Evolutionary conservation across 139 green algal genomes (phyloP).

Genomic region (Chlorella ohadii): DNA sequence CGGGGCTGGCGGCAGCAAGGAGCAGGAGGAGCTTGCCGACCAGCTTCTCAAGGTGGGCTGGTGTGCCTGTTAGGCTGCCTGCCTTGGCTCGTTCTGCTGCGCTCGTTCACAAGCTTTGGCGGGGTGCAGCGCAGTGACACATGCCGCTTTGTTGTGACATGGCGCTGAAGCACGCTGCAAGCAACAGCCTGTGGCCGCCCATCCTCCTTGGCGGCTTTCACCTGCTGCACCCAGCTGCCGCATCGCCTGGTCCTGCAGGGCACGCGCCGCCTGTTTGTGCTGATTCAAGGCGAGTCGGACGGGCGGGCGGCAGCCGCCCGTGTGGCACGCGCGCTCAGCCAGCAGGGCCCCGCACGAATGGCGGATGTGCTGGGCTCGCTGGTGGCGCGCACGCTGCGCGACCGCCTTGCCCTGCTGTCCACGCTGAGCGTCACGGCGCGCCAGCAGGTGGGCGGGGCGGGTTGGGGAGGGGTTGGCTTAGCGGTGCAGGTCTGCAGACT

Average conservation of each 20-base stretch:
- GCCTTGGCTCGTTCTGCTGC: no score
- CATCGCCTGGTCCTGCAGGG: slow-evolving; percentile 25
- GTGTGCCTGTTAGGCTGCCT: not conserved
- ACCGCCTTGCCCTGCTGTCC: slow-evolving; percentile 37
- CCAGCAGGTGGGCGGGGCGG: not conserved
- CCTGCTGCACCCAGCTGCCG: no score
- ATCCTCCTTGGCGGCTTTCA: no score
- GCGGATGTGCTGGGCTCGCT: slow-evolving; percentile 38
- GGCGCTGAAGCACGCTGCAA: no score
- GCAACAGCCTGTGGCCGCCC: no score
- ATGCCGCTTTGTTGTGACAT: no score
- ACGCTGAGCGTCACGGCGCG: slow-evolving; percentile 11
- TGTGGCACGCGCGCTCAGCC: slow-evolving; percentile 14
- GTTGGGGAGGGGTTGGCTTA: not conserved
- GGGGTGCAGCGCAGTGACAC: no score
- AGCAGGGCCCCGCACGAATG: slow-evolving; percentile 30
- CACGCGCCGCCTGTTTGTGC: slow-evolving; percentile 33
- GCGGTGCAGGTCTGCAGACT: not conserved
- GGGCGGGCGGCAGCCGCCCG: slow-evolving; percentile 7
- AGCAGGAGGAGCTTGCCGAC: slow-evolving; percentile 26
- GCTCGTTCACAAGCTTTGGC: no score
- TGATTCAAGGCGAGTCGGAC: slow-evolving; percentile 23
- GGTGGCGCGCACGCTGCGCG: not conserved
- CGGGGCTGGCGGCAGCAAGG: not conserved
- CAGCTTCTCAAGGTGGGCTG: slow-evolving; percentile 33